Base-by-base conservation (phyloP, 1,284 basidiomycete genomes). In the Uromyces viciae-fabae region DNA sequence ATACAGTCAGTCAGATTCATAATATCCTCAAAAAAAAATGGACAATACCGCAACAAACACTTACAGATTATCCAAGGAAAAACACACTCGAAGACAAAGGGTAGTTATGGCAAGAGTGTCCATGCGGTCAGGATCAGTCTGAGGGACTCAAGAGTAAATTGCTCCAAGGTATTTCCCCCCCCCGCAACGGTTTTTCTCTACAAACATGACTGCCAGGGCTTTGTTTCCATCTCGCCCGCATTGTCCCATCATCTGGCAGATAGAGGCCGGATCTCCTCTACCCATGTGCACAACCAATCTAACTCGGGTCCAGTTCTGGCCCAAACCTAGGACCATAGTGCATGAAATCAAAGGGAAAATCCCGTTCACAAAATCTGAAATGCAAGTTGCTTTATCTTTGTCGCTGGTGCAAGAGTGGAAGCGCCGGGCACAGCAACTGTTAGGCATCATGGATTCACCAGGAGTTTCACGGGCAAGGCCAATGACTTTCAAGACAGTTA, bases 271-370 rank as follows among this genome's bases (percentile, higher is more conserved):
- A 49, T 74, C 52, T 2, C 36, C 56, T 15, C 72, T 19, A 4
- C 72, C 72, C 49, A 74, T 36, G 33, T 54, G 49, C 5, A 36
- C 38, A 15, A 74, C 72, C 22, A 38, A 28, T 0, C 52, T 28
- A 3, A 60, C 56, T 25, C 25, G 49, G 28, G 46, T 54, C 52
- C 72, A 74, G 28, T 74, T 56, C 11, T 42, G 49, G 0, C 72
- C 72, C 31, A 74, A 31, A 15, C 72, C 72, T 28, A 74, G 56
- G 0, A 52, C 72, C 72, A 75, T 75, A 9, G 58, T 75, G 11
- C 72, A 74, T 0, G 72, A 54, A 2, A 74, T 74, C 1, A 74
- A 11, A 2, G 72, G 52, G 17, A 56, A 54, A 1, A n/a, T 42
- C 4, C 72, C 72, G 0, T 56, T 31, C 1, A 38, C 33, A 40